Evolutionary conservation across 2,329 filamentous ascomycete genomes (phyloP), one percentile per base, ranked within the genome.

Genomic region (Cercospora brassicicola): DNA sequence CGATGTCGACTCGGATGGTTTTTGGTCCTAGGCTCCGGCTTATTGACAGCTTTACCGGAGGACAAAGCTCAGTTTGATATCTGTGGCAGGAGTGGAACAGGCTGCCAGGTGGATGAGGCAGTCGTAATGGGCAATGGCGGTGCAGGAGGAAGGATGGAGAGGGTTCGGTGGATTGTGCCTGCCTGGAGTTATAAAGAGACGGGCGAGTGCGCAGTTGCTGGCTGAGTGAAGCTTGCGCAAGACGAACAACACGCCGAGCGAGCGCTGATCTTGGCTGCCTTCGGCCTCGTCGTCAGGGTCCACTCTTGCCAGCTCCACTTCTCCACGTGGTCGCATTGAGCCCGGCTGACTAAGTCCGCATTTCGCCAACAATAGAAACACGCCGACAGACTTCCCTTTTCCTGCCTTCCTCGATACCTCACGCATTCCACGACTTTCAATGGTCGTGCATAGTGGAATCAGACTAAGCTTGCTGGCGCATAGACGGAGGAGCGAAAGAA

Each of bases 231-330:
- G 45, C 36, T 42, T 42, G 36, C 36, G 36, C 48, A 53, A 53
- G 48, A 53, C 48, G 26, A 23, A 57, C 26, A 33, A 57, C 30
- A 33, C 53, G 53, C 53, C 26, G 28, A 51, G 20, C 45, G 20
- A 51, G 45, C 45, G 45, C 45, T 51, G 45, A 51, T 51, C 53
- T 57, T 57, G 53, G 53, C 53, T 33, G 26, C 53, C 26, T 57
- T 57, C 26, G 23, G 53, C 53, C 15, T 23, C 45, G 53, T 57
- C 53, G 53, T 57, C 53, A 57, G 53, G 53, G 53, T 57, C 53
- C 30, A 30, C 53, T n/a, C 20, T 23, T 18, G 20, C 4, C 45
- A 2, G 20, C 45, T 51, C 45, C 45, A 51, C 45, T 51, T 33
- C 53, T 31, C 53, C 53, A 57, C 53, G 53, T 57, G 53, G 11